Evolutionary conservation across 306 rosid species (phyloP).

Genomic region (Purshia tridentata): DNA sequence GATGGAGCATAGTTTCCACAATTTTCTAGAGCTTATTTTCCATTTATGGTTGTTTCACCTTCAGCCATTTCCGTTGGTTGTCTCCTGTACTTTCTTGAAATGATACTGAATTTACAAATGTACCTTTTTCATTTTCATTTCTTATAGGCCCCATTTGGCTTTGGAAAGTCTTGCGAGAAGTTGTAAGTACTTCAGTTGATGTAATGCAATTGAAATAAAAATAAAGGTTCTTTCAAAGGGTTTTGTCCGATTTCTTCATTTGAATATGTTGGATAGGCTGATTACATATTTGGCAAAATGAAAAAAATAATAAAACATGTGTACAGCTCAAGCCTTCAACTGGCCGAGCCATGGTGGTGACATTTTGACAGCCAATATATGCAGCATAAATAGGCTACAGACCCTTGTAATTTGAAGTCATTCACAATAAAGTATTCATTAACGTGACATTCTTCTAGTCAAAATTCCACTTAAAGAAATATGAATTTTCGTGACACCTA

Average conservation of each 20-base stretch:
- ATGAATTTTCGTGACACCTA: too few relatives aligned
- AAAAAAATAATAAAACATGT: too few relatives aligned
- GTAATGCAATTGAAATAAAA: slow-evolving; percentile 16
- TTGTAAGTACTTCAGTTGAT: slow-evolving; percentile 25
- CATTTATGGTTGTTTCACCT: slow-evolving; percentile 29
- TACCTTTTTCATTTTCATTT: slow-evolving; percentile 18
- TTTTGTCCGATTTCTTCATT: slow-evolving; percentile 2
- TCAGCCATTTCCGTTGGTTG: not conserved
- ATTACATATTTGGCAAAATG: too few relatives aligned
- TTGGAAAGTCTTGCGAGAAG: slow-evolving; percentile 19
- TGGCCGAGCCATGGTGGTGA: not conserved
- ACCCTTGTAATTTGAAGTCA: too few relatives aligned
- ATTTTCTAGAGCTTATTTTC: slow-evolving; percentile 33
- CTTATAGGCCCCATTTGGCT: slow-evolving; percentile 32
- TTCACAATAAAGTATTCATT: too few relatives aligned
- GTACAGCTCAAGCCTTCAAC: not conserved
- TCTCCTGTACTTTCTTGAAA: slow-evolving; percentile 26
- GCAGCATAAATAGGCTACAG: too few relatives aligned
- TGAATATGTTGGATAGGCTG: not conserved
- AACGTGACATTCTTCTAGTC: too few relatives aligned
- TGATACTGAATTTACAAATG: slow-evolving; percentile 19
- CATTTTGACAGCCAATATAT: too few relatives aligned
- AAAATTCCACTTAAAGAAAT: too few relatives aligned
- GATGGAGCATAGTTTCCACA: slow-evolving; percentile 36
- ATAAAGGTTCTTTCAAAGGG: not conserved